Evolutionary conservation across 805 yeast species (phyloP).

Genomic region (Schwanniomyces vanrijiae): DNA sequence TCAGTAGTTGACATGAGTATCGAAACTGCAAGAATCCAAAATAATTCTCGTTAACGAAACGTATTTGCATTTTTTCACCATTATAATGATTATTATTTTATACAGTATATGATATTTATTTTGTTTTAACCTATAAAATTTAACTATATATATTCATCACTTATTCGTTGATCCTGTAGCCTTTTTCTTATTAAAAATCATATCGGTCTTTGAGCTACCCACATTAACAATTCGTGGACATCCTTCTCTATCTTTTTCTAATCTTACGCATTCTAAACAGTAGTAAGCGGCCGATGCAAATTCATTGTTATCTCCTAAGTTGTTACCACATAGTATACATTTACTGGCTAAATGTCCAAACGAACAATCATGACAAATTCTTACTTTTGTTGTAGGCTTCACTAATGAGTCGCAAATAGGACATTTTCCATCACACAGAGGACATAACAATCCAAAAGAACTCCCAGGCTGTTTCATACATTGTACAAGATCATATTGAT

Average conservation of each 20-base stretch:
- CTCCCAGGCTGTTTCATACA: constrained; percentile 87
- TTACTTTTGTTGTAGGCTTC: constrained; percentile 62
- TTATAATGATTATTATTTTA: background rate
- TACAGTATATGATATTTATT: background rate
- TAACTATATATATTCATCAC: constrained; percentile 1
- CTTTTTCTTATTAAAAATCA: constrained; percentile 57
- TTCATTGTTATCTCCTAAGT: constrained; percentile 53
- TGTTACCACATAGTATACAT: constrained; percentile 78
- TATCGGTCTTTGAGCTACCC: constrained; percentile 73
- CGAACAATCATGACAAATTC: constrained; percentile 84
- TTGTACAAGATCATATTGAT: constrained; percentile 79
- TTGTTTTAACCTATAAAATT: background rate
- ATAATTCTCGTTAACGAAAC: constrained; percentile 5
- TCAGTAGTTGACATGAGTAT: constrained; percentile 35
- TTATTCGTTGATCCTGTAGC: constrained; percentile 5
- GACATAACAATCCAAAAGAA: constrained; percentile 68
- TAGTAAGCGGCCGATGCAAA: constrained; percentile 58
- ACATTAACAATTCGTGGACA: constrained; percentile 83
- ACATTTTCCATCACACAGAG: constrained; percentile 87
- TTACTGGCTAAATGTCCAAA: constrained; percentile 61
- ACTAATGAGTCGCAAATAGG: constrained; percentile 88
- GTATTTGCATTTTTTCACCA: background rate
- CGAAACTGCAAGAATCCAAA: constrained; percentile 20
- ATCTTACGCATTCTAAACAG: constrained; percentile 78
- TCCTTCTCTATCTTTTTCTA: constrained; percentile 86